Percentiles rank a stretch among this genome's conserved stretches.
Evolutionary conservation across 2,329 filamentous ascomycete genomes (phyloP).

Genomic region (Mycocentrospora acerina): DNA sequence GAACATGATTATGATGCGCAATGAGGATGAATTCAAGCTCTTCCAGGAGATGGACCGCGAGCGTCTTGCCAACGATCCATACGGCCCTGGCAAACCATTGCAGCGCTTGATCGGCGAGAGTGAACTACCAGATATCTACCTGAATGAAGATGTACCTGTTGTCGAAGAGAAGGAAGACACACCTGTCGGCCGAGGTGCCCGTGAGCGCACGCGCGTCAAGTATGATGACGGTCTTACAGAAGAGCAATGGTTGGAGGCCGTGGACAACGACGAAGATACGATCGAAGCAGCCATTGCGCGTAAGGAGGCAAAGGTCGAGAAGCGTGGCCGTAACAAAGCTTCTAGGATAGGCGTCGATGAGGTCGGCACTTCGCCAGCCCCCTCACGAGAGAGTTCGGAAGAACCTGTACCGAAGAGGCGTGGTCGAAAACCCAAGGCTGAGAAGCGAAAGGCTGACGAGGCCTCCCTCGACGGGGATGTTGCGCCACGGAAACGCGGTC

Average conservation of each 20-base stretch:
- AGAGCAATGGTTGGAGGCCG: slow-evolving; percentile 97
- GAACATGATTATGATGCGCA: slow-evolving; percentile 90
- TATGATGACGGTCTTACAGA: slow-evolving; percentile 98
- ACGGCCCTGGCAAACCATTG: slow-evolving; percentile 70
- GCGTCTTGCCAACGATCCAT: slow-evolving; percentile 64
- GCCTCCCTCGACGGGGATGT: slow-evolving; percentile 67
- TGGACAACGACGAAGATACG: slow-evolving; percentile 93
- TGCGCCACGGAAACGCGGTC: slow-evolving; percentile 64
- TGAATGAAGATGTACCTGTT: slow-evolving; percentile 80
- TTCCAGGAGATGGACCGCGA: slow-evolving; percentile 87
- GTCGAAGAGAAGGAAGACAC: slow-evolving; percentile 77
- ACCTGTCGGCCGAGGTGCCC: slow-evolving; percentile 77
- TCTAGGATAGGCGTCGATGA: slow-evolving; percentile 64
- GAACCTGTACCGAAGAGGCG: slow-evolving; percentile 76
- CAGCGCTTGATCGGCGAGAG: slow-evolving; percentile 83
- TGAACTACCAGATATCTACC: slow-evolving; percentile 91
- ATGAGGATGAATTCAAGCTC: slow-evolving; percentile 70
- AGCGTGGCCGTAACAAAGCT: slow-evolving; percentile 73
- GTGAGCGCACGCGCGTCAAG: slow-evolving; percentile 89
- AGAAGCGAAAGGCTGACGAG: slow-evolving; percentile 86
- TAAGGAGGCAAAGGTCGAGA: slow-evolving; percentile 82
- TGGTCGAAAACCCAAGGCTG: slow-evolving; percentile 73
- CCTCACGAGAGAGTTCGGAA: slow-evolving; percentile 82
- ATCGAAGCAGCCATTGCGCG: slow-evolving; percentile 91
- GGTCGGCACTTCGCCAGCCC: slow-evolving; percentile 62